phyloP scores from a whole-genome alignment of 257 asterid genomes.

The Gentiana macrophylla region DNA sequence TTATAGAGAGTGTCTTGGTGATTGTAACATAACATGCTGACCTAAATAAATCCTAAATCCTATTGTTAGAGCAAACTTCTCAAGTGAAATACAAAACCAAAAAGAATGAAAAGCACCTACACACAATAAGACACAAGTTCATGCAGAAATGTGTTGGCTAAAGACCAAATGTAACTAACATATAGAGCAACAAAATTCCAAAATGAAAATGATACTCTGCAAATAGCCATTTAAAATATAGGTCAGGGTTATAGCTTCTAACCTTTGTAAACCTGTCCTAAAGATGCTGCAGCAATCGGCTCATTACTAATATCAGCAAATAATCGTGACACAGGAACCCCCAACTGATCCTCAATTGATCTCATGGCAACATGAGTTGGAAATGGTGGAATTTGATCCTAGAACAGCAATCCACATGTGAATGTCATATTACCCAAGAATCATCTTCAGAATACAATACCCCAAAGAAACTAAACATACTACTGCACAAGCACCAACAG shows the following conservation, averaged over 20 bases:
- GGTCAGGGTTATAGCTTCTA: slow-evolving; percentile 14
- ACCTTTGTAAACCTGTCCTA: slow-evolving; percentile 99
- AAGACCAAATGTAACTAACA: not conserved
- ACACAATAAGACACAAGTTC: not conserved
- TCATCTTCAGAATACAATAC: not conserved
- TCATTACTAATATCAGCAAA: slow-evolving; percentile 87
- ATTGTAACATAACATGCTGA: too few relatives aligned
- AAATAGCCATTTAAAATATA: not conserved
- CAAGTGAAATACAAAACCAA: too few relatives aligned
- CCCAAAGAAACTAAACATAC: slow-evolving; percentile 3
- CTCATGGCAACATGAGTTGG: slow-evolving; percentile 68
- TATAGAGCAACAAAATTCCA: not conserved
- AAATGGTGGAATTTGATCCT: slow-evolving; percentile 98
- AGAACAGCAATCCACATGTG: slow-evolving; percentile 7
- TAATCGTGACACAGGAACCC: slow-evolving; percentile 63
- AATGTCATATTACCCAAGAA: not conserved
- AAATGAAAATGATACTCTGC: not conserved
- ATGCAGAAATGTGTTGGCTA: not conserved
- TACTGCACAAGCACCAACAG: slow-evolving; percentile 6
- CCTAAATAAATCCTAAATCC: too few relatives aligned
- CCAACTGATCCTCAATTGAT: slow-evolving; percentile 81
- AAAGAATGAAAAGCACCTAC: too few relatives aligned
- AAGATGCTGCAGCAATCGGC: slow-evolving; percentile 96
- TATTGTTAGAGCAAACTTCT: too few relatives aligned
- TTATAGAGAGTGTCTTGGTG: too few relatives aligned